Evolutionary conservation across 306 rosid genomes (phyloP), one percentile per base, ranked within the genome.

Genomic region (Citrullus mucosospermus): DNA sequence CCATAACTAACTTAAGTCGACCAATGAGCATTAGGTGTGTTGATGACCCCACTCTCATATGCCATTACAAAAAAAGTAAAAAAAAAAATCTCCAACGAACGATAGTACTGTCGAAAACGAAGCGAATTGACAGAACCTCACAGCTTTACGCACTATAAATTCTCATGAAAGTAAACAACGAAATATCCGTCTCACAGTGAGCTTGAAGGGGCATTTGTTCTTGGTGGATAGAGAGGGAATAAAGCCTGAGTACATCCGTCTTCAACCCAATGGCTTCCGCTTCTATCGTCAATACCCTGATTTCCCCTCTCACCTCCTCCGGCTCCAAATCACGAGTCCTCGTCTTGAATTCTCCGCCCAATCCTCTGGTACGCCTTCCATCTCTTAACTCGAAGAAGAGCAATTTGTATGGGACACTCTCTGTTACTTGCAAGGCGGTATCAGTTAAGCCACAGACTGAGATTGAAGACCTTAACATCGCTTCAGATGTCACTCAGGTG

Each of bases 391-490:
- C 76, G 41, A 79, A 4, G 76, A 82, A 56, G 36, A 65, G 9
- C 79, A 79, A 80, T 28, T 15, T 30, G 50, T 8, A 14, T 61
- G 46, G 65, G 18, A 44, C 74, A 15, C 25, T 48, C 53, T 48
- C 84, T 46, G 78, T 88, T 63, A 79, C 85, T 73, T 91, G 96
- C 90, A 88, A 94, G 84, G 96, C 93, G 15, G 90, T 86, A 10
- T 87, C 96, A 9, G 83, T 88, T 70, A 81, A 80, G 67, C 78
- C 93, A 6, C 89, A 82, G 70, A 87, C 93, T 7, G 86, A 81
- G 48, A 78, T 84, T 38, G 97, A 92, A 70, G 98, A 91, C 81
- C 98, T 93, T 79, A 93, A 93, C 91, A 87, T 93, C 75, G 98
- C 98, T 3, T 90, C 90, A 5, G 87, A 91, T 86, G 98, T 93